Evolutionary conservation across 495 filamentous ascomycete genomes (phyloP).

Genomic region (Penicillium canescens): DNA sequence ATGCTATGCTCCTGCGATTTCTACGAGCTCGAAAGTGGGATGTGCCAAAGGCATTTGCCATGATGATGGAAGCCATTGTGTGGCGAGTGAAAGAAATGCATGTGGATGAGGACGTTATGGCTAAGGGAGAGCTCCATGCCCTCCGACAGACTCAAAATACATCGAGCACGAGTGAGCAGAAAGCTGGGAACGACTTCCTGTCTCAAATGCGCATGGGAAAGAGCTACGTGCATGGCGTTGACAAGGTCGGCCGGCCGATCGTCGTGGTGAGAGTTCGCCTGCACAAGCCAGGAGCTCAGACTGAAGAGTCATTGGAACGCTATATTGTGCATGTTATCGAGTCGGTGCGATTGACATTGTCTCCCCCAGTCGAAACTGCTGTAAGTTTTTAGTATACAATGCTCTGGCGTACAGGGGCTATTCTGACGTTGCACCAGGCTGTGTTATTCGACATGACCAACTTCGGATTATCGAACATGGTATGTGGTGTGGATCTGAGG

Average conservation of each 20-base stretch:
- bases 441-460: slow-evolving; percentile 93
- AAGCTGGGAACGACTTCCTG: slow-evolving; percentile 77
- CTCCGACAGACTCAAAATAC: slow-evolving; percentile 53
- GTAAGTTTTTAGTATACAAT: slow-evolving; percentile 50
- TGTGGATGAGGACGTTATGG: slow-evolving; percentile 81
- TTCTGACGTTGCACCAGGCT: slow-evolving; percentile 44
- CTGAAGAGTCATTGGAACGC: slow-evolving; percentile 73
- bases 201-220: slow-evolving; percentile 87
- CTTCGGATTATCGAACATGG: slow-evolving; percentile 93
- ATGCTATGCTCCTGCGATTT: slow-evolving; percentile 86
- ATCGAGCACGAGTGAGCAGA: slow-evolving; percentile 53
- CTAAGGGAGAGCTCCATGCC: slow-evolving; percentile 69
- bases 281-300: slow-evolving; percentile 85
- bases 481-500: slow-evolving; percentile 32
- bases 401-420: neutral
- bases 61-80: slow-evolving; percentile 87
- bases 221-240: slow-evolving; percentile 81
- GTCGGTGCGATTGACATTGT: slow-evolving; percentile 74
- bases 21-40: slow-evolving; percentile 95
- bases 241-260: slow-evolving; percentile 81
- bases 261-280: slow-evolving; percentile 77
- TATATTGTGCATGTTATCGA: slow-evolving; percentile 95
- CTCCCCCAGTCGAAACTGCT: slow-evolving; percentile 78
- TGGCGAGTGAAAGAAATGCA: slow-evolving; percentile 80
- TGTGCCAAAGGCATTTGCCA: slow-evolving; percentile 81